These are phyloP conservation scores for Heliamphora pulchella DNA, from an alignment of 179 eudicot genomes.

Conservation along the genomic window DNA sequence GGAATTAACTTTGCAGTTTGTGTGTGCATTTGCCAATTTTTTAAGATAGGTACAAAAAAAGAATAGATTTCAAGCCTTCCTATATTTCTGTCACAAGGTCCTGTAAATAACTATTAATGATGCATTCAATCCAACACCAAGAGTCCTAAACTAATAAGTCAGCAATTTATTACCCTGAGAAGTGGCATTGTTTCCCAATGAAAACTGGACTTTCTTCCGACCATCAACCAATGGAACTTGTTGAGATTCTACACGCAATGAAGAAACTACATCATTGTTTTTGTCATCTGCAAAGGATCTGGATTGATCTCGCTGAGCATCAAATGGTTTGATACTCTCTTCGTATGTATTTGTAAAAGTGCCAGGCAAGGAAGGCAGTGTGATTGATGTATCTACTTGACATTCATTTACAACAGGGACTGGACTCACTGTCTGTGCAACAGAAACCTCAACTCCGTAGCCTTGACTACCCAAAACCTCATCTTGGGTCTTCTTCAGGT, in stretches of 20 bases:
- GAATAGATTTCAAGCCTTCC: neutral
- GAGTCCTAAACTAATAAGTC: neutral
- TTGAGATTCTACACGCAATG: conserved; percentile 28
- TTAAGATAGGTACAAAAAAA: neutral
- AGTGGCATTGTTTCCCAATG: conserved; percentile 29
- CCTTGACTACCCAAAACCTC: conserved; percentile 21
- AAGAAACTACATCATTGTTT: conserved; percentile 30
- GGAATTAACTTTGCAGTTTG: neutral
- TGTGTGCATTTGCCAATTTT: neutral
- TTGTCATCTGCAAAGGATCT: conserved; percentile 20
- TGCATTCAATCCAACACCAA: neutral
- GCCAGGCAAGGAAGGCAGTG: conserved; percentile 54
- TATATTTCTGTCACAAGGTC: neutral
- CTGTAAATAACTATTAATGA: neutral
- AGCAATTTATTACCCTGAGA: conserved; percentile 47
- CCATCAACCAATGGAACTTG: conserved; percentile 35
- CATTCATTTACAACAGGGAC: conserved; percentile 26
- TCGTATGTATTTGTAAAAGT: conserved; percentile 42
- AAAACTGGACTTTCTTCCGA: conserved; percentile 69
- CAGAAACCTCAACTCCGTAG: conserved; percentile 15
- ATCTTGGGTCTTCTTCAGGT: conserved; percentile 18
- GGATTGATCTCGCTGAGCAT: conserved; percentile 31
- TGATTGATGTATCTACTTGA: conserved; percentile 51
- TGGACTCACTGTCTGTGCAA: conserved; percentile 22
- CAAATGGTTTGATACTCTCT: conserved; percentile 31